These are phyloP conservation scores for Tulasnella sp. DNA, from an alignment of 768 basidiomycete species.

Conservation along the genomic window DNA sequence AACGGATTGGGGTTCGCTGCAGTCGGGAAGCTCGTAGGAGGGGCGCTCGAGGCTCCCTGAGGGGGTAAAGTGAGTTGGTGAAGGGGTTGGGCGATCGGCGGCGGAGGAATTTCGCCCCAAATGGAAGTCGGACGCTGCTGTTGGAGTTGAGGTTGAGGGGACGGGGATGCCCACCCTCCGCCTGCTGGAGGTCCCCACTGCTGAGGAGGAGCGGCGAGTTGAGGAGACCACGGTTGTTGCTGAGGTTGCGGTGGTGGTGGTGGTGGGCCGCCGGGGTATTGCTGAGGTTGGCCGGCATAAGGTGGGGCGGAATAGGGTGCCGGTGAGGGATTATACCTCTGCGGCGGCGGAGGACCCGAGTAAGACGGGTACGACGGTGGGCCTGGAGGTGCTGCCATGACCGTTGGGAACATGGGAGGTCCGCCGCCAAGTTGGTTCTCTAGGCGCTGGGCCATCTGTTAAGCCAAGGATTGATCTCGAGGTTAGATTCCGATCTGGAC, in stretches of 20 bases:
- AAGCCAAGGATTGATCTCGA: neutral
- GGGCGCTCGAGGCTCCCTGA: neutral
- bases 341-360: neutral
- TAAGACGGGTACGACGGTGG: neutral
- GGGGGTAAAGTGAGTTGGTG: neutral
- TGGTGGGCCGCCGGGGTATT: neutral
- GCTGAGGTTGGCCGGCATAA: neutral
- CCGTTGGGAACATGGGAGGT: neutral
- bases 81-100: too few relatives aligned
- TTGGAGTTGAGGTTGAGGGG: neutral
- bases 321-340: neutral
- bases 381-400: neutral
- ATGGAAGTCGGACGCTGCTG: neutral
- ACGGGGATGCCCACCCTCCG: neutral
- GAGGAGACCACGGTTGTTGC: neutral
- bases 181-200: neutral
- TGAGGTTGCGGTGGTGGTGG: neutral
- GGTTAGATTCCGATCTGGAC: neutral
- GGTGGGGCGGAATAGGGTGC: neutral
- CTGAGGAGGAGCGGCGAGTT: neutral
- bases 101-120: neutral
- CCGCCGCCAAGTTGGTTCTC: slow-evolving; percentile 1
- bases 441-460: slow-evolving; percentile 1
- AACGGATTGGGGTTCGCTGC: neutral
- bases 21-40: neutral